Evolutionary conservation across 306 rosid genomes (phyloP), one percentile per base, ranked within the genome.

Genomic region (Quercus aquifolioides): DNA sequence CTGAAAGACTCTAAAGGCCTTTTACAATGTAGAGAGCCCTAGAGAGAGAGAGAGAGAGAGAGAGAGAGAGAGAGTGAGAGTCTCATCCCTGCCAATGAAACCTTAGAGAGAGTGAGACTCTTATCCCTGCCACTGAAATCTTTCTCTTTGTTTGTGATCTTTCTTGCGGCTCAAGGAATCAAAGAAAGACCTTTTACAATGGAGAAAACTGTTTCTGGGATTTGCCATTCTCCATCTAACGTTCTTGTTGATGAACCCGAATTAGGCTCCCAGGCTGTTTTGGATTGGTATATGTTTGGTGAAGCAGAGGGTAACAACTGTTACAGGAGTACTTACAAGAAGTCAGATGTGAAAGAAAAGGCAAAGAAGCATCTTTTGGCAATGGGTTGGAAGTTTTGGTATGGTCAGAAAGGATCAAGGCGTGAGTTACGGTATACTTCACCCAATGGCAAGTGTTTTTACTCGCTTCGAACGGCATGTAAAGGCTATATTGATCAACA

Each of bases 391-490:
- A 64, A 10, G 4, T 64, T 91, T 38, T 87, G 84, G 86, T 71
- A 74, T 6, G 55, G 13, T 5, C 17, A 55, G 35, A 86, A 87
- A 86, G 64, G 79, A 7, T 21, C 18, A 1, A 84, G 8, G 33
- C 73, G 54, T 12, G 94, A 91, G 80, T 5, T 94, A 51, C 92
- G 98, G 25, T 94, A 90, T 67, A 64, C 65, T 21, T 82, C 89
- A 7, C 92, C 97, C 0, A 69, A 5, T 25, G 93, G 91, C 7
- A 91, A 71, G 69, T 57, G 55, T 9, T 80, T 77, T 71, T 70
- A 56, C 63, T 85, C 93, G 30, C 97, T 94, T 4, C 79, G 83
- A 57, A 70, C 64, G 1, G 97, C 98, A 0, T 94, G 97, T 74
- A 46, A 85, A 52, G 71, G 59, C 21, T 87, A 76, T 20, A 83